A percentile compares a stretch with the other conserved stretches of the same genome.
These are phyloP conservation scores for Aristolochia californica DNA, from an alignment of 164 flowering plant species.

Conservation along the genomic window DNA sequence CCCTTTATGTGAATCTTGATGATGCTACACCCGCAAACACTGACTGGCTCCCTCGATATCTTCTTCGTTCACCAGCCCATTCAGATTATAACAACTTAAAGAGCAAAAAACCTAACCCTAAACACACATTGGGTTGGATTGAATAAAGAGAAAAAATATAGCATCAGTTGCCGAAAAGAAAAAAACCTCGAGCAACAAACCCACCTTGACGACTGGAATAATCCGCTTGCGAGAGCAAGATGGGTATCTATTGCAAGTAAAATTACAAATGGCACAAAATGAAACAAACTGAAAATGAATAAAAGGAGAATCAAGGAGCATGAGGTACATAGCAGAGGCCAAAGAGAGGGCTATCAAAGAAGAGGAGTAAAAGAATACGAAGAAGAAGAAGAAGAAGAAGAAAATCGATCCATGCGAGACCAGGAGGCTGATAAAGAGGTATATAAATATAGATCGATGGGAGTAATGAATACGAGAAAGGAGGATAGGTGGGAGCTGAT, in stretches of 20 bases:
- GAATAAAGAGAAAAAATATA: conserved; percentile 5
- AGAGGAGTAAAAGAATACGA: neutral
- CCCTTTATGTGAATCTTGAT: conserved; percentile 52
- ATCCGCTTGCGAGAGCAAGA: no score
- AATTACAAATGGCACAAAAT: conserved; percentile 13
- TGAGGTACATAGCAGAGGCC: no score
- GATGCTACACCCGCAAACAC: conserved; percentile 47
- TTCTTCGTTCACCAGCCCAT: conserved; percentile 11
- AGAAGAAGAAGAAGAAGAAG: neutral
- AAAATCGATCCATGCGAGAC: neutral
- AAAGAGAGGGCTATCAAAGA: neutral
- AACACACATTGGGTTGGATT: neutral
- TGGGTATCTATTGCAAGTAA: conserved; percentile 1
- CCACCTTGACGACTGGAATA: neutral
- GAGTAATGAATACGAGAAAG: conserved; percentile 15
- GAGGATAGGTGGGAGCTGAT: conserved; percentile 22
- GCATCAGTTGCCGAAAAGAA: neutral
- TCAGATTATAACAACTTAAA: conserved; percentile 5
- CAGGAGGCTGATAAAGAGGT: neutral
- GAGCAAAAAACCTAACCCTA: conserved; percentile 22
- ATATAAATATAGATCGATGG: conserved; percentile 9
- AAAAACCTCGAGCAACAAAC: conserved; percentile 6
- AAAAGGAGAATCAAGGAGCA: no score
- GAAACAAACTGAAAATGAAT: neutral
- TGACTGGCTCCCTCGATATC: conserved; percentile 24